Evolutionary conservation across 1,139 yeast species (phyloP).

Genomic region (Yamadazyma triangularis): DNA sequence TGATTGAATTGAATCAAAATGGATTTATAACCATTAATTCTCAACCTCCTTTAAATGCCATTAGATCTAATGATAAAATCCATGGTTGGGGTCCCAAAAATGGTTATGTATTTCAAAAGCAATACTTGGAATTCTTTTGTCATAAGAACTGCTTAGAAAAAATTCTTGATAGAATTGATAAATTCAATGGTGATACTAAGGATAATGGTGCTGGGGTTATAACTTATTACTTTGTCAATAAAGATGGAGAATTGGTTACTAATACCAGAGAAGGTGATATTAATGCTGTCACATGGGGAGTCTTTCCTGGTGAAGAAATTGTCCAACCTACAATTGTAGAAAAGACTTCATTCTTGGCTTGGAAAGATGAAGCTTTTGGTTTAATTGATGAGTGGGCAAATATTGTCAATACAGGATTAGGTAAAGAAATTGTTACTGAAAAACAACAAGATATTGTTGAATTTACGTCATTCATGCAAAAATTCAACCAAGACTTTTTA

Average conservation of each 20-base stretch:
- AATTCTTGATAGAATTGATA: slow-evolving; percentile 33
- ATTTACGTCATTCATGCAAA: slow-evolving; percentile 38
- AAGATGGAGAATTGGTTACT: slow-evolving; percentile 50
- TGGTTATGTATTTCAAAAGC: slow-evolving; percentile 92
- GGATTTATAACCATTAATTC: slow-evolving; percentile 85
- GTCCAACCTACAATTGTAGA: slow-evolving; percentile 94
- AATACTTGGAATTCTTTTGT: slow-evolving; percentile 79
- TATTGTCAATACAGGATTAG: slow-evolving; percentile 38
- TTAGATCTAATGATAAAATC: slow-evolving; percentile 61
- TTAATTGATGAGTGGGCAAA: slow-evolving; percentile 78
- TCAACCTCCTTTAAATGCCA: slow-evolving; percentile 90
- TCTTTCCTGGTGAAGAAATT: slow-evolving; percentile 88
- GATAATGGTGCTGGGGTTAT: slow-evolving; percentile 42
- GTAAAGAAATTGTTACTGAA: slow-evolving; percentile 26
- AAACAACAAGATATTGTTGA: slow-evolving; percentile 21
- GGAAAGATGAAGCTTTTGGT: slow-evolving; percentile 94
- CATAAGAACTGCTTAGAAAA: slow-evolving; percentile 50
- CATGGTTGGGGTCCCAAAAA: slow-evolving; percentile 96
- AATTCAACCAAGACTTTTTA: slow-evolving; percentile 37
- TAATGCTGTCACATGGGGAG: slow-evolving; percentile 98
- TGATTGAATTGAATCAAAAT: slow-evolving; percentile 57
- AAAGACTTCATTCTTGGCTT: slow-evolving; percentile 80
- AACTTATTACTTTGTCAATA: slow-evolving; percentile 78
- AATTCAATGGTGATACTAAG: slow-evolving; percentile 30
- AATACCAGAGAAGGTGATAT: slow-evolving; percentile 77